phyloP scores from a whole-genome alignment of 2,329 filamentous ascomycete genomes.

The Sporothrix sp. region DNA sequence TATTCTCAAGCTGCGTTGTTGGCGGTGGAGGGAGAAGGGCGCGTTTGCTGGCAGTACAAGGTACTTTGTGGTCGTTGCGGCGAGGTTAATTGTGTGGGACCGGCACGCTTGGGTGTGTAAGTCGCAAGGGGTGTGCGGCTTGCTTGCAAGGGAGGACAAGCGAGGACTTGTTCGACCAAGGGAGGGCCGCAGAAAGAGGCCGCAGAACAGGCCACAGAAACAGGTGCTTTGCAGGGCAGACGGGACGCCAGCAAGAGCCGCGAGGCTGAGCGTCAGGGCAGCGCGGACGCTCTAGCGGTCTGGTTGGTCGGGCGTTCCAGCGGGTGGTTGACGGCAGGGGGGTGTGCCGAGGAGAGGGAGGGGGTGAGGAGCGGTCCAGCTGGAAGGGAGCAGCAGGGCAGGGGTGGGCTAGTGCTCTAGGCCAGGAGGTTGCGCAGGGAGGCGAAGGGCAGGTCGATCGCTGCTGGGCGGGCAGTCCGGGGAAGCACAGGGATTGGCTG shows the following conservation, averaged over 20 bases:
- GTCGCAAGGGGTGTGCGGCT: neutral
- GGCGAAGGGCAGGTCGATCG: constrained; percentile 11
- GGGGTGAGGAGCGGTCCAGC: constrained; percentile 8
- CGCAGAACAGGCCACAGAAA: neutral
- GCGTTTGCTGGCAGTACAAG: neutral
- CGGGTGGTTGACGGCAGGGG: constrained; percentile 14
- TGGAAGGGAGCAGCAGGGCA: constrained; percentile 7
- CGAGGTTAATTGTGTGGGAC: constrained; percentile 17
- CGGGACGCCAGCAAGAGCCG: constrained; percentile 2
- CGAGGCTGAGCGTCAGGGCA: constrained; percentile 17
- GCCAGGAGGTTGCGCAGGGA: constrained; percentile 9
- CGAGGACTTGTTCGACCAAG: neutral
- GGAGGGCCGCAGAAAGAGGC: neutral
- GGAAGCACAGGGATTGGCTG: constrained; percentile 7
- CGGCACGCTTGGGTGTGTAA: constrained; percentile 6
- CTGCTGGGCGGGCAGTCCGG: constrained; percentile 9
- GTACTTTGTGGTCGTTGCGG: constrained; percentile 14
- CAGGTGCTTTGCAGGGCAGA: neutral
- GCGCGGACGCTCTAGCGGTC: neutral
- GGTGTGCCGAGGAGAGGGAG: neutral
- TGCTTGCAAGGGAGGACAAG: constrained; percentile 2
- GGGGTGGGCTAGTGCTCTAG: neutral
- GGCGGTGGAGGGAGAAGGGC: constrained; percentile 7
- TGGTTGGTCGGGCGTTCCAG: constrained; percentile 13
- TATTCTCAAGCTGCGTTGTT: constrained; percentile 16